Conservation (phyloP, 345 rosid genomes). For the Brassica incana region DNA sequence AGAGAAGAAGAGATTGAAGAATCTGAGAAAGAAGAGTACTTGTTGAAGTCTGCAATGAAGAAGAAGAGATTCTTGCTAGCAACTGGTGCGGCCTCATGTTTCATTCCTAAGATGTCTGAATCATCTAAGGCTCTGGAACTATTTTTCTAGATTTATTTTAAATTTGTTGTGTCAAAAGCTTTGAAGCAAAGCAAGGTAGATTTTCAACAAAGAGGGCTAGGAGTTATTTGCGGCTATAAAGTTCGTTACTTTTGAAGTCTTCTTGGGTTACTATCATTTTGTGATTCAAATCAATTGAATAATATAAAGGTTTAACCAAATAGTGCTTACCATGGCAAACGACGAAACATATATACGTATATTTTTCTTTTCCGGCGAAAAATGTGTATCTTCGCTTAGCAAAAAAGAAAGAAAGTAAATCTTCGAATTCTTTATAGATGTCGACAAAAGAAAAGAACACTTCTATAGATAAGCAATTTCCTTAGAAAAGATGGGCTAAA, state of each 20-base stretch:
- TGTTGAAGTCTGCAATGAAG: slow-evolving; percentile 26
- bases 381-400: neutral
- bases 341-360: neutral
- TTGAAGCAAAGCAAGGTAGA: slow-evolving; percentile 20
- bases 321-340: neutral
- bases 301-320: neutral
- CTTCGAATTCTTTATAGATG: too few species aligned
- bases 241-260: neutral
- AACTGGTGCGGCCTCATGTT: slow-evolving; percentile 34
- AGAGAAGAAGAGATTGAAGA: slow-evolving; percentile 37
- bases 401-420: too few species aligned
- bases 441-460: too few species aligned
- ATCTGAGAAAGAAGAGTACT: slow-evolving; percentile 27
- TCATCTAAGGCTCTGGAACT: slow-evolving; percentile 39
- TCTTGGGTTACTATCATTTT: neutral
- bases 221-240: slow-evolving; percentile 5
- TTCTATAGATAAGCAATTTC: too few species aligned
- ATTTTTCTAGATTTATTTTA: slow-evolving; percentile 17
- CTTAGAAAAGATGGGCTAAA: too few species aligned
- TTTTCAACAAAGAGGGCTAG: slow-evolving; percentile 28
- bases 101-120: slow-evolving; percentile 41
- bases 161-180: neutral
- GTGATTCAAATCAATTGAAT: neutral
- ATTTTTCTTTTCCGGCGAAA: neutral
- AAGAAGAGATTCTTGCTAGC: slow-evolving; percentile 36